A percentile compares a stretch with the other conserved stretches of the same genome.
Evolutionary conservation across 441 rosid genomes (phyloP).

Genomic region (Erodium trifolium): DNA sequence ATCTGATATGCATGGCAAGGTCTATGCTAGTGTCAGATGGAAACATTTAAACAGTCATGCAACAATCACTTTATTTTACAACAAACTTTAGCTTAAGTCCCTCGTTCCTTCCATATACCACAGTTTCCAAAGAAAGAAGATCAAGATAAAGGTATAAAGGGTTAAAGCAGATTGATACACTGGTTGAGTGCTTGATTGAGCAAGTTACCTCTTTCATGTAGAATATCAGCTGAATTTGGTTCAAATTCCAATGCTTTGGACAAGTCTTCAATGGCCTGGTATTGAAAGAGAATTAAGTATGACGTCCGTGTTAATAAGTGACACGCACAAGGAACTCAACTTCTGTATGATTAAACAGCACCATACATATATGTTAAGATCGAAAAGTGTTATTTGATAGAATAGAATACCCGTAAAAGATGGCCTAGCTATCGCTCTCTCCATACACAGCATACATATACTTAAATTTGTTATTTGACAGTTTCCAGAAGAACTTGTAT

Average conservation of each 20-base stretch:
- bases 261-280: slow-evolving; percentile 88
- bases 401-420: background rate
- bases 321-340: slow-evolving; percentile 11
- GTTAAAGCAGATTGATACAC: background rate
- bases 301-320: background rate
- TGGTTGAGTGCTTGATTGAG: slow-evolving; percentile 13
- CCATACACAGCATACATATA: background rate
- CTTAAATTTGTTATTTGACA: background rate
- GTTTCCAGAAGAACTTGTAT: background rate
- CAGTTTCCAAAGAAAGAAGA: background rate
- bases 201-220: slow-evolving; percentile 86
- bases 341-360: slow-evolving; percentile 5
- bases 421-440: background rate
- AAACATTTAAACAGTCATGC: background rate
- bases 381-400: slow-evolving; percentile 1
- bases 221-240: slow-evolving; percentile 77
- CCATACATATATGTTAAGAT: background rate
- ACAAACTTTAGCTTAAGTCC: background rate
- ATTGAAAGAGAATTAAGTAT: slow-evolving; percentile 17
- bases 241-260: slow-evolving; percentile 87
- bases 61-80: slow-evolving; percentile 1
- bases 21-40: background rate
- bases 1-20: background rate
- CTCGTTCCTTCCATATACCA: background rate
- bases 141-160: background rate